phyloP scores from a whole-genome alignment of 2,329 filamentous ascomycete genomes.

The Magnaporthales sp. region DNA sequence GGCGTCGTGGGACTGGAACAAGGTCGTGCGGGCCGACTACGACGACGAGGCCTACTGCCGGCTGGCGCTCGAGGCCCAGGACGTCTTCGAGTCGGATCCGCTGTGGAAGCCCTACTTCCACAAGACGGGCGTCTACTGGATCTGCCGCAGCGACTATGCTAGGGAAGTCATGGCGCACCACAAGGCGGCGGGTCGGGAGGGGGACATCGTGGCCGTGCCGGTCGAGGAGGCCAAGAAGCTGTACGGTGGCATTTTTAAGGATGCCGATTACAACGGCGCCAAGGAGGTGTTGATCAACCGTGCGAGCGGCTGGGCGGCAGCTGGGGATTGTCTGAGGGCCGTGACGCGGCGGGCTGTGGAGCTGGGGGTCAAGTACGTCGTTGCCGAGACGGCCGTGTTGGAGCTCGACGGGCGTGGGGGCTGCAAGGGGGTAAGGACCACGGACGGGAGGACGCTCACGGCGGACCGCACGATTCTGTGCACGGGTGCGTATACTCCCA shows the following conservation, averaged over 20 bases:
- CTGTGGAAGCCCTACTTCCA: slow-evolving; percentile 50
- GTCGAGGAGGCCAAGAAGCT: slow-evolving; percentile 36
- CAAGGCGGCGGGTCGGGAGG: slow-evolving; percentile 28
- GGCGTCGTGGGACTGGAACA: slow-evolving; percentile 67
- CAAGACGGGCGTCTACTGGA: slow-evolving; percentile 50
- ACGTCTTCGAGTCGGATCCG: slow-evolving; percentile 48
- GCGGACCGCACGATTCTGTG: slow-evolving; percentile 45
- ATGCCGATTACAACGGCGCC: slow-evolving; percentile 50
- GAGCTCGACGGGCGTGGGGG: slow-evolving; percentile 32
- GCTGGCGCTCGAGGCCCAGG: slow-evolving; percentile 57
- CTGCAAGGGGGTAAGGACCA: slow-evolving; percentile 40
- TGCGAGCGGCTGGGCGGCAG: slow-evolving; percentile 55
- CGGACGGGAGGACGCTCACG: slow-evolving; percentile 30
- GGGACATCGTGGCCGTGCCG: slow-evolving; percentile 33
- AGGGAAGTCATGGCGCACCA: slow-evolving; percentile 46
- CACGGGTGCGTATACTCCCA: slow-evolving; percentile 50
- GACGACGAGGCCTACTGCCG: slow-evolving; percentile 53
- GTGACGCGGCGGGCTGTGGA: slow-evolving; percentile 43
- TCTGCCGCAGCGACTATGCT: slow-evolving; percentile 41
- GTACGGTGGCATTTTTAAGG: slow-evolving; percentile 49
- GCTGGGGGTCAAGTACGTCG: slow-evolving; percentile 50
- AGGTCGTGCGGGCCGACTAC: slow-evolving; percentile 63
- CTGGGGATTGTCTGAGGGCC: slow-evolving; percentile 45
- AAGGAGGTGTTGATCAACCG: slow-evolving; percentile 53
- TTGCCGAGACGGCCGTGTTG: slow-evolving; percentile 39